phyloP scores from a whole-genome alignment of 345 rosid genomes.

The Eucalyptus coolabah region DNA sequence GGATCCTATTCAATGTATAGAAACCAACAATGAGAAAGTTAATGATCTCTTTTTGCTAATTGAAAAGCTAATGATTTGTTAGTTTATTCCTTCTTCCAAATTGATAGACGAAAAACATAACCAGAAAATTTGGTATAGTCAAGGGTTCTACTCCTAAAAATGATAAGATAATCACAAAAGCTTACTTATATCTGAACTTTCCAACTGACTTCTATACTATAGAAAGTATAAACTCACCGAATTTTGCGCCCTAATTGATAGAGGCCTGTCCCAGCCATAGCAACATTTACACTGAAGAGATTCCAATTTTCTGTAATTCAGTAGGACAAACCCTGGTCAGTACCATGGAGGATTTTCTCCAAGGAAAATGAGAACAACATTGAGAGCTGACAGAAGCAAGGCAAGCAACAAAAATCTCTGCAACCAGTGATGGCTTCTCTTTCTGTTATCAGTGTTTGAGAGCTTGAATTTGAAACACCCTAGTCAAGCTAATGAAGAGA shows the following conservation, averaged over 20 bases:
- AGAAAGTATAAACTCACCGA: slow-evolving; percentile 26
- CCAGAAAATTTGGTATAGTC: not conserved
- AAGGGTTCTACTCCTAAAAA: not conserved
- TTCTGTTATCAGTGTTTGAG: not conserved
- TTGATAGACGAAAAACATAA: not conserved
- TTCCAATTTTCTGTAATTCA: slow-evolving; percentile 85
- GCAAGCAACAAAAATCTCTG: not conserved
- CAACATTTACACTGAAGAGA: slow-evolving; percentile 75
- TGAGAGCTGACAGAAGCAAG: not conserved
- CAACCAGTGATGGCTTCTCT: not conserved
- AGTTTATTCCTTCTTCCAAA: not conserved
- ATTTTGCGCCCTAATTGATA: slow-evolving; percentile 82
- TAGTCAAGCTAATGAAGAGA: not conserved
- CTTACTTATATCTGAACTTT: not conserved
- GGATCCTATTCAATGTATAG: not conserved
- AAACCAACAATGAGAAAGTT: not conserved
- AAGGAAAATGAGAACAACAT: not conserved
- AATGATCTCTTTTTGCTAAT: not conserved
- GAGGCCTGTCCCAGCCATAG: slow-evolving; percentile 78
- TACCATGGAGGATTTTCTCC: not conserved
- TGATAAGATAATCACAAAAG: not conserved
- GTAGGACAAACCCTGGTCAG: not conserved
- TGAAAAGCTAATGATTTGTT: not conserved
- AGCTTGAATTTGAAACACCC: not conserved
- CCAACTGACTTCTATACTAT: not conserved